These are phyloP conservation scores for Penicillium angulare DNA, from an alignment of 495 filamentous ascomycete species.

Conservation along the genomic window DNA sequence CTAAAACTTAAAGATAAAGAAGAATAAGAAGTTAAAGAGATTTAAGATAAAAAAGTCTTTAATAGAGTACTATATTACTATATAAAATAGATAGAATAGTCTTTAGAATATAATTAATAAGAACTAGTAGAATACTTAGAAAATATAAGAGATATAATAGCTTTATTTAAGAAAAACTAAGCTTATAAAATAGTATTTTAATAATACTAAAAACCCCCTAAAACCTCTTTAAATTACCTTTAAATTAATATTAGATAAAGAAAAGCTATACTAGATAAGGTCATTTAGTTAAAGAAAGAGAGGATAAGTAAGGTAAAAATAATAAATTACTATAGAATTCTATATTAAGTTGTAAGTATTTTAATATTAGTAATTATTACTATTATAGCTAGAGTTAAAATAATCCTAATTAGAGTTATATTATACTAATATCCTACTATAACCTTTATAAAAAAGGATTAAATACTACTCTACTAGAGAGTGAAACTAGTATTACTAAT, in stretches of 20 bases:
- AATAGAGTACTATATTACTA: neutral
- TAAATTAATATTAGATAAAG: neutral
- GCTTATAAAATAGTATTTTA: neutral
- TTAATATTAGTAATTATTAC: too few species aligned
- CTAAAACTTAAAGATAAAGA: neutral
- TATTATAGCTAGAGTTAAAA: too few species aligned
- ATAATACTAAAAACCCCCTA: neutral
- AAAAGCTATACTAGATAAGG: too few species aligned
- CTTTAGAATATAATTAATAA: neutral
- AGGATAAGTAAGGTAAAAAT: too few species aligned
- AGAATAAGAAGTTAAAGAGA: neutral
- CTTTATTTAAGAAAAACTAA: neutral
- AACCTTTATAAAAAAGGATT: too few species aligned
- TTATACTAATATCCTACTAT: too few species aligned
- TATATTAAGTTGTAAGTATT: too few species aligned
- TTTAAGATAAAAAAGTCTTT: neutral
- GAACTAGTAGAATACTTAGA: neutral
- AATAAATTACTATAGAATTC: too few species aligned
- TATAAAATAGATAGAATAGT: neutral
- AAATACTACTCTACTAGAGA: too few species aligned
- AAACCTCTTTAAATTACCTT: neutral
- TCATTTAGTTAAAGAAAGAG: too few species aligned
- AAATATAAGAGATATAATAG: neutral
- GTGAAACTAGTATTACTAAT: too few species aligned
- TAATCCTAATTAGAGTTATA: too few species aligned